Evolutionary conservation across 306 rosid species (phyloP).

Genomic region (Trifolium pratense): DNA sequence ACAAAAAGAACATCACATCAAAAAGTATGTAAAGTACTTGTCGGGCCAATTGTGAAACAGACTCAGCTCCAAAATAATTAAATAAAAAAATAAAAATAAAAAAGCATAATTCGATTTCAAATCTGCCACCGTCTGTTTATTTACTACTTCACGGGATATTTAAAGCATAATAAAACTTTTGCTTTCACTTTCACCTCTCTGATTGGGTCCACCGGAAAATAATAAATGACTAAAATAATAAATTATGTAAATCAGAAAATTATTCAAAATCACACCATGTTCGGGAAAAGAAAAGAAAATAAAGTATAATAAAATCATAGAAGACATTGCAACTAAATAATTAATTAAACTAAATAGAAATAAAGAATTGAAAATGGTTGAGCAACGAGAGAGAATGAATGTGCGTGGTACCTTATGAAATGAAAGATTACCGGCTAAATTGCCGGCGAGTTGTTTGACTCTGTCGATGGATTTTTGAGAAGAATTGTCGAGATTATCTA

Average conservation of each 20-base stretch:
- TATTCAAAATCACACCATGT: neutral
- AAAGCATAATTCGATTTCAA: neutral
- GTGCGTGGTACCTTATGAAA: constrained; percentile 68
- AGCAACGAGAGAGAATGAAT: constrained; percentile 3
- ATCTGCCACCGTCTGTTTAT: constrained; percentile 22
- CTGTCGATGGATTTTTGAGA: constrained; percentile 57
- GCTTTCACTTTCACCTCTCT: constrained; percentile 25
- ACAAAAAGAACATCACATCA: constrained; percentile 23
- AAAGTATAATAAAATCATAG: neutral
- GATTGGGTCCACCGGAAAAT: constrained; percentile 28
- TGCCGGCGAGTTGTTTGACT: constrained; percentile 76
- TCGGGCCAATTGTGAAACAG: constrained; percentile 33
- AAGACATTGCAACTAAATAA: constrained; percentile 9
- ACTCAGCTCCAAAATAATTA: neutral
- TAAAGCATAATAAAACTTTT: constrained; percentile 32
- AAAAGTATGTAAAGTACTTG: constrained; percentile 30
- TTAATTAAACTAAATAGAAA: neutral
- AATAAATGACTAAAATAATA: neutral
- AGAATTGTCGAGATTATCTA: constrained; percentile 89
- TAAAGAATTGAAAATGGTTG: neutral
- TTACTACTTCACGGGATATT: neutral
- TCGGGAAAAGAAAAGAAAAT: neutral
- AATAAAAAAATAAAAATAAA: neutral
- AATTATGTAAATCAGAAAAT: neutral
- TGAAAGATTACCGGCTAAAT: constrained; percentile 64